Percentiles rank a stretch among this genome's conserved stretches.
Evolutionary conservation across 441 rosid genomes (phyloP).

Genomic region (Macaranga tanarius): DNA sequence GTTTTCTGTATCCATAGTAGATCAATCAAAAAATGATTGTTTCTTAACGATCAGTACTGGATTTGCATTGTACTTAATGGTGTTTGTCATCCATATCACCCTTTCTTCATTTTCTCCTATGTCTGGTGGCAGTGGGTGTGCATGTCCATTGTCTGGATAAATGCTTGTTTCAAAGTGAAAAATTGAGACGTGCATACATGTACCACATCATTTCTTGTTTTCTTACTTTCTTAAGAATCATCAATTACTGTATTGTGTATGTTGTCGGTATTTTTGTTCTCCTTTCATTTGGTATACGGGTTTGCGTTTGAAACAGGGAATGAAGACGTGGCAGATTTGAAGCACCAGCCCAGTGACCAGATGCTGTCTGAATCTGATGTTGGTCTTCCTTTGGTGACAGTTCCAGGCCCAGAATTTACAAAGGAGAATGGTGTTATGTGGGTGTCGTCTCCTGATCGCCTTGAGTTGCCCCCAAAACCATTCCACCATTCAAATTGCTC

Average conservation of each 20-base stretch:
- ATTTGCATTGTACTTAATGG: background rate
- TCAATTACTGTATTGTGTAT: background rate
- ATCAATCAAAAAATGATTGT: background rate
- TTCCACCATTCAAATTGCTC: constrained; percentile 86
- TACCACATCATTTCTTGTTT: background rate
- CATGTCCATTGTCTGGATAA: background rate
- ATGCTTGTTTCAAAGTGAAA: background rate
- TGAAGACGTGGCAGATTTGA: constrained; percentile 46
- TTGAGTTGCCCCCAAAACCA: constrained; percentile 85
- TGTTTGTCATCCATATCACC: background rate
- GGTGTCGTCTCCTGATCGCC: constrained; percentile 83
- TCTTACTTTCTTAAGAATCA: background rate
- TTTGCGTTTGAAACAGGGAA: constrained; percentile 43
- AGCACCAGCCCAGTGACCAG: constrained; percentile 45
- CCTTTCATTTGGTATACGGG: constrained; percentile 20
- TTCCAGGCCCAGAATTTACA: constrained; percentile 55
- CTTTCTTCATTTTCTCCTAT: background rate
- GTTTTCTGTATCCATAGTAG: background rate
- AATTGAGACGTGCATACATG: background rate
- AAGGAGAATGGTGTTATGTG: constrained; percentile 79
- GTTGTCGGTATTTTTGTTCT: background rate
- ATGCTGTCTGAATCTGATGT: constrained; percentile 48
- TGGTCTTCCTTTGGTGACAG: constrained; percentile 71
- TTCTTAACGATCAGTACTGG: background rate
- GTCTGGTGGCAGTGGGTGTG: background rate